phyloP scores from a whole-genome alignment of 139 green algal genomes.

The Volvox reticuliferus region DNA sequence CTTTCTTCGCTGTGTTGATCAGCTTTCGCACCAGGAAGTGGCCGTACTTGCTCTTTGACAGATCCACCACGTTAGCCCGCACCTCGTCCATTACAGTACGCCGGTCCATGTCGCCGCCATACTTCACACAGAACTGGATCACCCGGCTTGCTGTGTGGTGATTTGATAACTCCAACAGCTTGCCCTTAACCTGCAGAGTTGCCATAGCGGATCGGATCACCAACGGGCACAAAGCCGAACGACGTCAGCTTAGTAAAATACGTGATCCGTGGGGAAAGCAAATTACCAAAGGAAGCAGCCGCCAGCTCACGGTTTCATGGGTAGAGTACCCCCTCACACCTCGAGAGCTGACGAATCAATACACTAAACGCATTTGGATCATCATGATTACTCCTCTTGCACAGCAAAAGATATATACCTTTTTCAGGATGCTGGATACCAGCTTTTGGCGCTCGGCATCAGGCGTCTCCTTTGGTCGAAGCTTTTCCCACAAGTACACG shows the following conservation, averaged over 20 bases:
- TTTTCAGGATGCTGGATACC: too few relatives aligned
- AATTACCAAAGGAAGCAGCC: too few relatives aligned
- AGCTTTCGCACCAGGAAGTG: slow-evolving; percentile 90
- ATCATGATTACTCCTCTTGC: too few relatives aligned
- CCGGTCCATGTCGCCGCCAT: slow-evolving; percentile 70
- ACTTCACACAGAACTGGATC: slow-evolving; percentile 89
- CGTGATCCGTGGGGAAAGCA: too few relatives aligned
- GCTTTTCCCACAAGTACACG: slow-evolving; percentile 79
- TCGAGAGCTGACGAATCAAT: too few relatives aligned
- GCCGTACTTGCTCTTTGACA: slow-evolving; percentile 87
- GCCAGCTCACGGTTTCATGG: too few relatives aligned
- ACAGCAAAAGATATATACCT: slow-evolving; percentile 47
- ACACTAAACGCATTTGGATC: too few relatives aligned
- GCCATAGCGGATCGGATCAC: neutral
- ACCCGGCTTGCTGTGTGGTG: slow-evolving; percentile 87
- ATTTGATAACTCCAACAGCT: slow-evolving; percentile 74
- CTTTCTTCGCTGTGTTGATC: slow-evolving; percentile 74
- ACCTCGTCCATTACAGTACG: slow-evolving; percentile 78
- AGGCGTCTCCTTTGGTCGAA: slow-evolving; percentile 64
- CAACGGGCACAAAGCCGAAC: too few relatives aligned
- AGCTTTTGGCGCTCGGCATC: slow-evolving; percentile 67
- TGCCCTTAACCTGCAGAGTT: slow-evolving; percentile 65
- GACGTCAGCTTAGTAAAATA: too few relatives aligned
- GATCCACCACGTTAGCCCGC: slow-evolving; percentile 70
- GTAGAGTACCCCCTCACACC: too few relatives aligned